Evolutionary conservation across 2,329 filamentous ascomycete genomes (phyloP).

Genomic region (Colletotrichum truncatum): DNA sequence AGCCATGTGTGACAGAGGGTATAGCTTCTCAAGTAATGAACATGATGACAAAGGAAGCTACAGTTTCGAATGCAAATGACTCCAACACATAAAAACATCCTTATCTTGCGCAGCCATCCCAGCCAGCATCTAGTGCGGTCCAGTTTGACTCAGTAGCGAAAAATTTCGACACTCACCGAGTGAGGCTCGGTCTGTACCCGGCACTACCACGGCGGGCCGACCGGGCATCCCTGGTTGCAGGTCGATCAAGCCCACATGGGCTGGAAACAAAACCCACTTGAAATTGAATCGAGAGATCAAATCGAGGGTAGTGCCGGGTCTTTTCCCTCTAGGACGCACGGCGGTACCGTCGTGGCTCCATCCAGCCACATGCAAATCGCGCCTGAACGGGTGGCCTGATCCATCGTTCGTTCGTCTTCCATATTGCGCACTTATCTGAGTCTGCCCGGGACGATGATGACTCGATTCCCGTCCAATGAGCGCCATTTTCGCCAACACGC

Average conservation of each 20-base stretch:
- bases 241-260: slow-evolving; percentile 11
- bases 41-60: no score
- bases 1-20: no score
- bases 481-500: background rate
- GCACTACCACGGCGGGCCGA: no score
- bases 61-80: no score
- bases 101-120: no score
- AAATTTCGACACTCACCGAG: no score
- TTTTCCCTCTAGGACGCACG: background rate
- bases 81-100: no score
- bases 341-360: background rate
- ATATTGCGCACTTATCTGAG: background rate
- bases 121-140: no score
- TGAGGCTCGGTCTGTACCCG: no score
- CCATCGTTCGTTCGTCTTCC: background rate
- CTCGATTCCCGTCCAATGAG: slow-evolving; percentile 4
- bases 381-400: background rate
- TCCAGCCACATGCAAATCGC: background rate
- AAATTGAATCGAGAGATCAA: slow-evolving; percentile 5
- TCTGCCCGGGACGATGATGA: background rate
- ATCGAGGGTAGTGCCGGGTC: background rate
- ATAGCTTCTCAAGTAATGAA: no score
- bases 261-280: background rate
- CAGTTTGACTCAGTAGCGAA: no score
- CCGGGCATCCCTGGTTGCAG: no score